Evolutionary conservation across 1,139 yeast genomes (phyloP).

Genomic region (Nakaseomyces glabratus): DNA sequence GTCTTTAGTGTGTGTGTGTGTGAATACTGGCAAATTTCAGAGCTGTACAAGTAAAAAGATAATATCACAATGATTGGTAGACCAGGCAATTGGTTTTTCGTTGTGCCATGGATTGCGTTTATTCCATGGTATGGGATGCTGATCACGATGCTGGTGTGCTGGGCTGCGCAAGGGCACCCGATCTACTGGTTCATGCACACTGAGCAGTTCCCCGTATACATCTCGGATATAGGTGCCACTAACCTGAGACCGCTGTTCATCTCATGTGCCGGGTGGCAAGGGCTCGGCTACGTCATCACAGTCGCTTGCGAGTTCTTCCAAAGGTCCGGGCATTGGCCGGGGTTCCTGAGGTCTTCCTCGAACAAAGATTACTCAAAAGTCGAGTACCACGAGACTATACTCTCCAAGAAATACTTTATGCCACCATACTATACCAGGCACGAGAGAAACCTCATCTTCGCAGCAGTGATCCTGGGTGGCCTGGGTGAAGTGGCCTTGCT

Average conservation of each 20-base stretch:
- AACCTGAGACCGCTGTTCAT: constrained; percentile 76
- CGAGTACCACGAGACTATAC: constrained; percentile 2
- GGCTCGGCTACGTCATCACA: constrained; percentile 64
- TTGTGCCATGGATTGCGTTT: constrained; percentile 49
- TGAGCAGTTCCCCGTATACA: constrained; percentile 52
- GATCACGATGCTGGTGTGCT: constrained; percentile 53
- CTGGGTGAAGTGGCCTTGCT: constrained; percentile 73
- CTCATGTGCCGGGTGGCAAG: constrained; percentile 68
- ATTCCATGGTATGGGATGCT: constrained; percentile 74
- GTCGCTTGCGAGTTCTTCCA: constrained; percentile 31
- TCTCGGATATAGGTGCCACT: constrained; percentile 82
- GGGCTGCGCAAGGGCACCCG: constrained; percentile 80
- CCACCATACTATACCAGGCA: constrained; percentile 34
- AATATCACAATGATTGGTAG: constrained; percentile 11
- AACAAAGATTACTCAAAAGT: constrained; percentile 3
- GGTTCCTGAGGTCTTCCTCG: constrained; percentile 8
- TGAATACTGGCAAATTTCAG: too few relatives aligned
- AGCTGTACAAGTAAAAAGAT: too few relatives aligned
- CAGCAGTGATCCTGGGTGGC: constrained; percentile 35
- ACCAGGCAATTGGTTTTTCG: constrained; percentile 33
- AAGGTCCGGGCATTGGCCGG: constrained; percentile 13
- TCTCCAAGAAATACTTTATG: constrained; percentile 19
- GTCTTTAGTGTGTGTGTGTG: too few relatives aligned
- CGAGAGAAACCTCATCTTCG: constrained; percentile 33
- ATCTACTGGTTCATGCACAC: constrained; percentile 48